These are phyloP conservation scores for Candida labiduridarum DNA, from an alignment of 1,139 yeast genomes.

Conservation along the genomic window DNA sequence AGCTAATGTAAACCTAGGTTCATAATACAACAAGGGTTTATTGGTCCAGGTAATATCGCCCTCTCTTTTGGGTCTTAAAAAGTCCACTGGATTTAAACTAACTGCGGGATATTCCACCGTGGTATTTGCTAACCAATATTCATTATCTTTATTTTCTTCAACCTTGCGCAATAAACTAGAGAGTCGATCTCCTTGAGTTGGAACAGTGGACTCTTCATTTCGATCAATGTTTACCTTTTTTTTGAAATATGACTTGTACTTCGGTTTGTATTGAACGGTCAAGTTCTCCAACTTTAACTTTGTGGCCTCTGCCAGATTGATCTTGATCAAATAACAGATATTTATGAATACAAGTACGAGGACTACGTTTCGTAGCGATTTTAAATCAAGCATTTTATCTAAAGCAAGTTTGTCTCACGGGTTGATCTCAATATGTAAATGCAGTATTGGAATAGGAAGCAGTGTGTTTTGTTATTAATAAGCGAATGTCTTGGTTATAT, in stretches of 20 bases:
- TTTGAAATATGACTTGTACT: slow-evolving; percentile 11
- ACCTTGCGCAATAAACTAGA: slow-evolving; percentile 26
- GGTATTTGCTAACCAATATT: slow-evolving; percentile 33
- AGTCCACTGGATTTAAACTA: slow-evolving; percentile 23
- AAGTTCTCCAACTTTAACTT: slow-evolving; percentile 22
- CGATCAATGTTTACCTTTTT: slow-evolving; percentile 16
- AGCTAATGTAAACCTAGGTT: slow-evolving; percentile 29
- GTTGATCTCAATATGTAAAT: not conserved
- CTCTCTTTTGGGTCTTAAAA: slow-evolving; percentile 19
- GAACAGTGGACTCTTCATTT: slow-evolving; percentile 18
- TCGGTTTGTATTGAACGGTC: slow-evolving; percentile 12
- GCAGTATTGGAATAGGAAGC: not conserved
- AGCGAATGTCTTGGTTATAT: no score
- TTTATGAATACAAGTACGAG: slow-evolving; percentile 25
- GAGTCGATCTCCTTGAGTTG: slow-evolving; percentile 25
- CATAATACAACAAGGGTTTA: slow-evolving; percentile 23
- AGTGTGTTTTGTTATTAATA: no score
- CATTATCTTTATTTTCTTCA: slow-evolving; percentile 23
- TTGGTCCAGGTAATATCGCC: slow-evolving; percentile 18
- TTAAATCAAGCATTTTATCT: slow-evolving; percentile 19
- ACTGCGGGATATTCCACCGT: slow-evolving; percentile 24
- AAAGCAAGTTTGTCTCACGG: not conserved
- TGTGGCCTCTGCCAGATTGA: slow-evolving; percentile 23
- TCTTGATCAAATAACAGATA: slow-evolving; percentile 24
- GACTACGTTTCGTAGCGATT: slow-evolving; percentile 23